Conservation (phyloP, 2,329 filamentous ascomycete genomes). For the Thelonectria blattea region DNA sequence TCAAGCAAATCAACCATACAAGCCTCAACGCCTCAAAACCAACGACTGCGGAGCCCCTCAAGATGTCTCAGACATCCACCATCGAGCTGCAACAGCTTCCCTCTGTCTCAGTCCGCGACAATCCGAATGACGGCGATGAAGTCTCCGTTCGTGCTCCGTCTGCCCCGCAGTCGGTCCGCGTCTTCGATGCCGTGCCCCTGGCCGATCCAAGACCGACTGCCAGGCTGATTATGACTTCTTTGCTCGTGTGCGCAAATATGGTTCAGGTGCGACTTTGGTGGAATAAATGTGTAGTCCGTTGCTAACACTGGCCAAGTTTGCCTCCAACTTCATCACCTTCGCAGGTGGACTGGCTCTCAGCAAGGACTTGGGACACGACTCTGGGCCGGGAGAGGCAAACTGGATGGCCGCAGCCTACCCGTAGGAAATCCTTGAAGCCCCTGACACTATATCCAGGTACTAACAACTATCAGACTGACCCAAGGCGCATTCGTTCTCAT, state of each 20-base stretch:
- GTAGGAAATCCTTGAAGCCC: conserved; percentile 26
- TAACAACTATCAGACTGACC: conserved; percentile 45
- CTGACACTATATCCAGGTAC: too few relatives aligned
- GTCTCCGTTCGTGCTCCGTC: background rate
- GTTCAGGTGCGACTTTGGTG: background rate
- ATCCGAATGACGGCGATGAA: background rate
- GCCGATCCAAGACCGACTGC: background rate
- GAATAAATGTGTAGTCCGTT: background rate
- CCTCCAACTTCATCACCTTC: conserved; percentile 15
- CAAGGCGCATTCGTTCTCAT: conserved; percentile 59
- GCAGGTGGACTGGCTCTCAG: conserved; percentile 11
- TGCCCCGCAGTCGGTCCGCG: background rate
- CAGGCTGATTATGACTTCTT: conserved; percentile 2
- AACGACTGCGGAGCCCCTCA: background rate
- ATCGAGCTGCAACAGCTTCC: conserved; percentile 15
- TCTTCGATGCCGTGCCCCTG: conserved; percentile 10
- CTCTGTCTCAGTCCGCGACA: background rate
- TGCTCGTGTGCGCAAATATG: conserved; percentile 16
- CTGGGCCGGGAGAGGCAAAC: conserved; percentile 42
- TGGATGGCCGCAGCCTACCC: conserved; percentile 50
- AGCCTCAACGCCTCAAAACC: background rate
- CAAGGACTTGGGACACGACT: conserved; percentile 11
- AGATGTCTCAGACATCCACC: conserved; percentile 9
- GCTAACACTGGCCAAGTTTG: conserved; percentile 2
- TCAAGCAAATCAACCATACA: background rate